phyloP scores from a whole-genome alignment of 176 grass and related monocot genomes.

The Secale cereale region DNA sequence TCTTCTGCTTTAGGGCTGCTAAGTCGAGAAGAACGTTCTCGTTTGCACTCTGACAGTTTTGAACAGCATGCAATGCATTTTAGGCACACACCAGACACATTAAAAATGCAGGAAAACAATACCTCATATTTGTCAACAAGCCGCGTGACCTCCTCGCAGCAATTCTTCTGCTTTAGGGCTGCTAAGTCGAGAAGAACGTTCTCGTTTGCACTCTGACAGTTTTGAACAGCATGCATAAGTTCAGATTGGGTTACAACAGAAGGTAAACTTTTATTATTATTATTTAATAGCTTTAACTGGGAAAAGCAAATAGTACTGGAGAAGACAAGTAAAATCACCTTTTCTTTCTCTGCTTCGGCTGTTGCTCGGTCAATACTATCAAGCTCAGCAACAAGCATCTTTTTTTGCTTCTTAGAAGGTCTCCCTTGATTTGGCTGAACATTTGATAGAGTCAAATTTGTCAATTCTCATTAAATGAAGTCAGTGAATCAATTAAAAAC shows the following conservation, averaged over 20 bases:
- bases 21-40: slow-evolving; percentile 38
- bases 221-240: not conserved
- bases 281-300: not conserved
- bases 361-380: slow-evolving; percentile 25
- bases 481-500: slow-evolving; percentile 7
- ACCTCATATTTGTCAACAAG: slow-evolving; percentile 58
- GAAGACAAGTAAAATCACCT: slow-evolving; percentile 21
- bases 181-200: slow-evolving; percentile 41
- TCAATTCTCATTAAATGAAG: not conserved
- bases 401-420: slow-evolving; percentile 63
- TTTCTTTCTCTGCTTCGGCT: slow-evolving; percentile 21
- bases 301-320: not conserved
- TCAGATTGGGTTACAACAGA: not conserved
- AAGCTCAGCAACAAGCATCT: slow-evolving; percentile 56
- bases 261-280: too few relatives aligned
- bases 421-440: slow-evolving; percentile 27
- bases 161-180: slow-evolving; percentile 43
- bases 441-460: too few relatives aligned
- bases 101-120: not conserved
- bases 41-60: slow-evolving; percentile 40
- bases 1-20: slow-evolving; percentile 46
- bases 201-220: slow-evolving; percentile 43
- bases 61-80: slow-evolving; percentile 1
- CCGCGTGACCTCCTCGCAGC: slow-evolving; percentile 31
- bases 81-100: not conserved